phyloP scores from a whole-genome alignment of 768 basidiomycete genomes.

The Naematelia aurantialba region DNA sequence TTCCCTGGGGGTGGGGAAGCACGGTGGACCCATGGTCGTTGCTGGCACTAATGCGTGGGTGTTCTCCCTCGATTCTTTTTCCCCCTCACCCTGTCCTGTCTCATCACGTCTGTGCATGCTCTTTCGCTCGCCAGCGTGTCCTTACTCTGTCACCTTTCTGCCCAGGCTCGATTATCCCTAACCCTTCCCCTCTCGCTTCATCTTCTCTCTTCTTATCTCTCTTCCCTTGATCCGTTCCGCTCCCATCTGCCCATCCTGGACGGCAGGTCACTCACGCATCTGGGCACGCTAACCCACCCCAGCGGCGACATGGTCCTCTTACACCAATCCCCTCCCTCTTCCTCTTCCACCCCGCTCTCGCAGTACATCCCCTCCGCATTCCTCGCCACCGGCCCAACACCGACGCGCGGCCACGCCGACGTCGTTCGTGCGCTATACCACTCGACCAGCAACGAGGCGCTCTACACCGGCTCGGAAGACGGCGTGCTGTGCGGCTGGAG shows the following conservation, averaged over 20 bases:
- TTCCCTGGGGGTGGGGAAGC: conserved; percentile 36
- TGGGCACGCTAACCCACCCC: not conserved
- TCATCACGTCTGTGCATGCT: too few species aligned
- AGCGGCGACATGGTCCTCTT: conserved; percentile 48
- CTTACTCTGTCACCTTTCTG: not conserved
- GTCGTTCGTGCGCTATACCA: conserved; percentile 46
- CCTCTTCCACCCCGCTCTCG: too few species aligned
- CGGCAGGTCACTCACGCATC: too few species aligned
- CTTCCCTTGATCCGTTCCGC: not conserved
- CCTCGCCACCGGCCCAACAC: conserved; percentile 30
- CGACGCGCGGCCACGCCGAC: conserved; percentile 42
- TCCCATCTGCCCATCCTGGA: too few species aligned
- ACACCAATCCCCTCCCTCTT: conserved; percentile 22
- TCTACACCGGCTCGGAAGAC: conserved; percentile 50
- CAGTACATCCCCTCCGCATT: conserved; percentile 45
- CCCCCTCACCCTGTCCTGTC: too few species aligned
- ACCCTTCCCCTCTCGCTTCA: not conserved
- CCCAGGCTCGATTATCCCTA: not conserved
- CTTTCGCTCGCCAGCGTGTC: too few species aligned
- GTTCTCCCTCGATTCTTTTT: too few species aligned
- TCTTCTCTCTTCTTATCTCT: not conserved
- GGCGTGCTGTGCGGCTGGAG: conserved; percentile 47
- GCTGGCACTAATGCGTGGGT: conserved; percentile 48
- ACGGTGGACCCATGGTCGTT: conserved; percentile 36
- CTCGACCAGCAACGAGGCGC: conserved; percentile 36